Evolutionary conservation across 768 basidiomycete species (phyloP).

Genomic region (Pulveroboletus ravenelii): DNA sequence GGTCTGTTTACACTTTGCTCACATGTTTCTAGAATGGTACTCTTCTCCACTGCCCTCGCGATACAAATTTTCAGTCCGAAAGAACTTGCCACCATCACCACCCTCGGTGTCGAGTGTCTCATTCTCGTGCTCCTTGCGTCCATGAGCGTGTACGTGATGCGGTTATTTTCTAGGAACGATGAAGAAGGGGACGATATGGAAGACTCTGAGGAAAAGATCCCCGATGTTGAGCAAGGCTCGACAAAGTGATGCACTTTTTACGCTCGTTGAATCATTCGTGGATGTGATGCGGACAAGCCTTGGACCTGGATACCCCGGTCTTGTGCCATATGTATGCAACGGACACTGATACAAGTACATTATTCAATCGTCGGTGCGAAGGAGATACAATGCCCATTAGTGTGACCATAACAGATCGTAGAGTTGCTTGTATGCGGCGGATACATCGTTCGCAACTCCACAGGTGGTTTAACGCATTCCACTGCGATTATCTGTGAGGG

Average conservation of each 20-base stretch:
- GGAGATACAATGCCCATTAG: background rate
- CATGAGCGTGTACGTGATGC: too few relatives aligned
- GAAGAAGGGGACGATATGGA: too few relatives aligned
- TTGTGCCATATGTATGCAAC: background rate
- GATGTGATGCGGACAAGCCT: background rate
- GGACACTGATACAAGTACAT: background rate
- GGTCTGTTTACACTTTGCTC: background rate
- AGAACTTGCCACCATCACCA: too few relatives aligned
- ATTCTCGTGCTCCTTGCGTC: too few relatives aligned
- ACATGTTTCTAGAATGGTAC: too few relatives aligned
- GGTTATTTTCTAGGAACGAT: too few relatives aligned
- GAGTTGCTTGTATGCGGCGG: background rate
- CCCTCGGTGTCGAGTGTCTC: too few relatives aligned
- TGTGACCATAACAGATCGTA: background rate
- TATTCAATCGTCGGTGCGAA: background rate
- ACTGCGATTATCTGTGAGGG: too few relatives aligned
- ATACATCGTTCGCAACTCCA: background rate
- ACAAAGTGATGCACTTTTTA: background rate
- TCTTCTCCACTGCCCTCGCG: too few relatives aligned
- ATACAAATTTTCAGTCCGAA: too few relatives aligned
- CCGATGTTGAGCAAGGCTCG: constrained; percentile 2
- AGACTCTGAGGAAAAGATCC: background rate
- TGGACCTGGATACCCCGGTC: background rate
- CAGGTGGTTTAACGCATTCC: background rate
- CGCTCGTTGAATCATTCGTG: background rate